Evolutionary conservation across 78 protist species (phyloP).

Genomic region (Pigoraptor vietnamica): DNA sequence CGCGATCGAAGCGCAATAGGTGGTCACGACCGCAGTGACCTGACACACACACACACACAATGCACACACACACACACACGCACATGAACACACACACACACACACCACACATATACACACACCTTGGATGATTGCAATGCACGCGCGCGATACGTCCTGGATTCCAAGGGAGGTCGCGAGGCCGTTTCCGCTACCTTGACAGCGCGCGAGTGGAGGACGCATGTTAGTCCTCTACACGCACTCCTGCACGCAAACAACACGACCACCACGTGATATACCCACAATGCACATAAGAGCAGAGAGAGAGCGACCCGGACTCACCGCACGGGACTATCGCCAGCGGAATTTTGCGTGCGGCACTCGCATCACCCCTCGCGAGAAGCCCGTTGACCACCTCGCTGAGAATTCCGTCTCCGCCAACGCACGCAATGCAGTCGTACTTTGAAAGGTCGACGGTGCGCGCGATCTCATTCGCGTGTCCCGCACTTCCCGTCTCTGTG

Average conservation of each 20-base stretch:
- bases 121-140: background rate
- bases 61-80: too few relatives aligned
- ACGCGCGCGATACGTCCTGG: background rate
- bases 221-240: too few relatives aligned
- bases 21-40: too few relatives aligned
- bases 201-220: background rate
- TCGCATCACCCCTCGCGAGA: background rate
- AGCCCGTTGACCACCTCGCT: background rate
- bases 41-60: too few relatives aligned
- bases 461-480: background rate
- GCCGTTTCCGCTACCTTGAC: background rate
- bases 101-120: too few relatives aligned
- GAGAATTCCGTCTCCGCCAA: slow-evolving; percentile 17
- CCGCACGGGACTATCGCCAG: background rate
- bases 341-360: background rate
- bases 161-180: background rate
- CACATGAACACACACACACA: too few relatives aligned
- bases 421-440: background rate
- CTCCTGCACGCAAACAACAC: too few relatives aligned
- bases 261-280: too few relatives aligned
- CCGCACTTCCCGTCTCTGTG: background rate
- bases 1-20: too few relatives aligned
- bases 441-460: background rate
- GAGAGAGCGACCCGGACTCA: too few relatives aligned
- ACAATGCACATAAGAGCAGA: too few relatives aligned